Evolutionary conservation across 768 basidiomycete species (phyloP).

Genomic region (Austroboletus festivus): DNA sequence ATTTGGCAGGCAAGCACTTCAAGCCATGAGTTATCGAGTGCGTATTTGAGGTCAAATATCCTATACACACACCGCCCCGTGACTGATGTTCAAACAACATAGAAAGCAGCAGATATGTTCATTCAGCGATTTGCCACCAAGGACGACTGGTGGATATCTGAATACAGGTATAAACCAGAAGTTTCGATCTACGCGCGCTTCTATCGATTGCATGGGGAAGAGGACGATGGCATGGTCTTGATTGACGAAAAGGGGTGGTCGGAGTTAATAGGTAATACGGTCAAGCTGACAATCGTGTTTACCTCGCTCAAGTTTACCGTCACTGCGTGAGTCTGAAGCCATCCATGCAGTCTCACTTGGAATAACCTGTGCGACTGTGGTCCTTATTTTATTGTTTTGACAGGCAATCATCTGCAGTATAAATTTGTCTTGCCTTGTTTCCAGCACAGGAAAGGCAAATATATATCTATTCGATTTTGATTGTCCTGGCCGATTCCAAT

Average conservation of each 20-base stretch:
- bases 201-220: conserved; percentile 31
- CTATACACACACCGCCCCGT: not conserved
- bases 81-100: conserved; percentile 7
- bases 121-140: conserved; percentile 35
- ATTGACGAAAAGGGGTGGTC: conserved; percentile 33
- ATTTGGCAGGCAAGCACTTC: conserved; percentile 29
- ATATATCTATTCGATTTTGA: not conserved
- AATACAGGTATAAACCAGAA: conserved; percentile 32
- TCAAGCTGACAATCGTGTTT: conserved; percentile 30
- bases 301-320: conserved; percentile 35
- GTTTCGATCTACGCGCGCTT: conserved; percentile 34
- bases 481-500: not conserved
- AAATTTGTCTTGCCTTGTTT: conserved; percentile 2
- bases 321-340: conserved; percentile 33
- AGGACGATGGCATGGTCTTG: conserved; percentile 32
- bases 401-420: conserved; percentile 28
- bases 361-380: conserved; percentile 6
- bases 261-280: conserved; percentile 32
- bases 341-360: no score
- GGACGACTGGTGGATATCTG: conserved; percentile 36
- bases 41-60: conserved; percentile 3
- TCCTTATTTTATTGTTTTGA: not conserved
- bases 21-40: conserved; percentile 34
- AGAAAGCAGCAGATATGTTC: conserved; percentile 32
- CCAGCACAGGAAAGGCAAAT: not conserved